Percentiles rank a stretch among this genome's conserved stretches.
phyloP scores from a whole-genome alignment of 192 early-diverging fungal species.

The Backusella mclennaniae region DNA sequence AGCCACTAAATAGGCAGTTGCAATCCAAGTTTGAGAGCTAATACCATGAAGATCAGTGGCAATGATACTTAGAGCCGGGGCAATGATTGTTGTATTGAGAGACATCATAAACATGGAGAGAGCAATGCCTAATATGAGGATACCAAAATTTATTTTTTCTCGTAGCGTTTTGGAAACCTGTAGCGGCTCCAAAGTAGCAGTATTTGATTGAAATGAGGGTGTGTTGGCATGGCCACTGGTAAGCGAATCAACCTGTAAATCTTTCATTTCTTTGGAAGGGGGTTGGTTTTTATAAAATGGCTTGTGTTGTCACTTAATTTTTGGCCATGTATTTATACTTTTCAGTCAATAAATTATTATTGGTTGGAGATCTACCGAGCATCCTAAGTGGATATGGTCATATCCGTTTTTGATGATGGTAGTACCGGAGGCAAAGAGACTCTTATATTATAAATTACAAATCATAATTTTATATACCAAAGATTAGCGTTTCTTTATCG shows the following conservation, averaged over 20 bases:
- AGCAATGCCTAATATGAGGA: constrained; percentile 15
- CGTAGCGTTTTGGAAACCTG: not conserved
- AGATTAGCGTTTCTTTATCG: no score
- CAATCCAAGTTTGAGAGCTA: constrained; percentile 30
- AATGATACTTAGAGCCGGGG: constrained; percentile 34
- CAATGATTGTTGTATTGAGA: constrained; percentile 32
- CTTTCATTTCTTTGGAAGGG: not conserved
- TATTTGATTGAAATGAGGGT: not conserved
- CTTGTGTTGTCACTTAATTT: not conserved
- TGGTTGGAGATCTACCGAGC: no score
- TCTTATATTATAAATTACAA: no score
- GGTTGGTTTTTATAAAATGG: not conserved
- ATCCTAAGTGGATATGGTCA: not conserved
- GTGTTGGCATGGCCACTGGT: no score
- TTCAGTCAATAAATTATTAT: not conserved
- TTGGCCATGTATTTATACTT: not conserved
- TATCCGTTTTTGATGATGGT: no score
- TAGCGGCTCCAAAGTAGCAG: not conserved
- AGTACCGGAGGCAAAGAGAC: no score
- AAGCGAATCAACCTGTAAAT: not conserved
- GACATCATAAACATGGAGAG: constrained; percentile 35
- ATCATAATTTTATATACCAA: no score
- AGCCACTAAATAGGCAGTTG: constrained; percentile 30
- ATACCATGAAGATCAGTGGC: constrained; percentile 23
- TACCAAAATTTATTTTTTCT: not conserved